Evolutionary conservation across 2,329 filamentous ascomycete genomes (phyloP).

Genomic region (Fusarium nisikadoi): DNA sequence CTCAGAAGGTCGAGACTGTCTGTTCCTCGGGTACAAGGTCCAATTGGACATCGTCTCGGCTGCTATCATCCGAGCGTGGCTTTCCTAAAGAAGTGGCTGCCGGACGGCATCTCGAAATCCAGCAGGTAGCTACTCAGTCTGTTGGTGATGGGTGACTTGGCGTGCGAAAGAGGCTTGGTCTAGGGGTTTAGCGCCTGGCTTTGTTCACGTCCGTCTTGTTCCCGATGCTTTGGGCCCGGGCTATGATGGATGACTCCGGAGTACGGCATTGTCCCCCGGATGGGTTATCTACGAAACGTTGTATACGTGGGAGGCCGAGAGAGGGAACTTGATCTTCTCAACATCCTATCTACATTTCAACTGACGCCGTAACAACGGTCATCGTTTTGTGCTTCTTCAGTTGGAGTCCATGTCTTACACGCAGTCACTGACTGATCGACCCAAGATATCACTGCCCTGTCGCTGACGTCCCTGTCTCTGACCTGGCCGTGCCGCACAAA

Average conservation of each 20-base stretch:
- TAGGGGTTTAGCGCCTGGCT: slow-evolving; percentile 18
- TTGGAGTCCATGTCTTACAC: neutral
- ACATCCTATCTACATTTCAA: neutral
- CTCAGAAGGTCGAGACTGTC: neutral
- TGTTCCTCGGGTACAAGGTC: neutral
- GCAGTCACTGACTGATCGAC: neutral
- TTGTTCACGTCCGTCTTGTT: slow-evolving; percentile 39
- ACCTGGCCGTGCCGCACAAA: slow-evolving; percentile 25
- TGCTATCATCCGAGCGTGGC: slow-evolving; percentile 6
- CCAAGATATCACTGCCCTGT: neutral
- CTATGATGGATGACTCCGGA: neutral
- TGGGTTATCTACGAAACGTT: neutral
- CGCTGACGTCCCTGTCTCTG: slow-evolving; percentile 1
- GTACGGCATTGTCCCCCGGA: slow-evolving; percentile 14
- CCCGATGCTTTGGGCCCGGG: slow-evolving; percentile 17
- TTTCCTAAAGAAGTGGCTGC: slow-evolving; percentile 12
- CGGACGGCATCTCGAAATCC: slow-evolving; percentile 11
- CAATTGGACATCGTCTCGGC: slow-evolving; percentile 20
- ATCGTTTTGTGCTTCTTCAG: neutral
- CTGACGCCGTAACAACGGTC: neutral
- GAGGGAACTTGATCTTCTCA: neutral
- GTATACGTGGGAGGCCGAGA: neutral
- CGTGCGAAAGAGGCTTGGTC: slow-evolving; percentile 16
- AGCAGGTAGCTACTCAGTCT: neutral
- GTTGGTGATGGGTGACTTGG: neutral